Percentiles rank a stretch among this genome's conserved stretches.
These are phyloP conservation scores for Umbilicaria muhlenbergii DNA, from an alignment of 495 filamentous ascomycete species.

Conservation along the genomic window DNA sequence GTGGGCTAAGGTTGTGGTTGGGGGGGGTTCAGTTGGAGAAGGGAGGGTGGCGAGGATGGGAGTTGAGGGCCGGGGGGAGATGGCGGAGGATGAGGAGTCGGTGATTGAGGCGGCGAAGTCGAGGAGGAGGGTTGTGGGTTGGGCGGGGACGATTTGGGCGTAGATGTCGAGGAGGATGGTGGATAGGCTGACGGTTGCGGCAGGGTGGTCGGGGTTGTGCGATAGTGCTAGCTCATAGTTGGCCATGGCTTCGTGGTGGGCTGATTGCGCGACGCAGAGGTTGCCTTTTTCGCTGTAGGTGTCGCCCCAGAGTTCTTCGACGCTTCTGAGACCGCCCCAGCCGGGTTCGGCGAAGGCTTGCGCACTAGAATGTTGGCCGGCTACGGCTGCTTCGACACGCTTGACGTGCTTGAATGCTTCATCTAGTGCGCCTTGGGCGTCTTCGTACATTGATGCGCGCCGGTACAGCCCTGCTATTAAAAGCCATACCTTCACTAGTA, in stretches of 20 bases:
- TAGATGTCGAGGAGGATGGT: slow-evolving; percentile 81
- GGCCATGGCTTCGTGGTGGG: slow-evolving; percentile 49
- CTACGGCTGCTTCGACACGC: slow-evolving; percentile 26
- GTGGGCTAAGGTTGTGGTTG: background rate
- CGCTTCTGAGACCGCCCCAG: slow-evolving; percentile 60
- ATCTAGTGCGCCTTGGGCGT: slow-evolving; percentile 59
- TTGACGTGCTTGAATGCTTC: slow-evolving; percentile 63
- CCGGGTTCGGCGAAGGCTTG: slow-evolving; percentile 39
- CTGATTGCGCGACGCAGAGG: slow-evolving; percentile 42
- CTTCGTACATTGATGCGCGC: slow-evolving; percentile 58
- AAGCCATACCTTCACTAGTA: slow-evolving; percentile 74
- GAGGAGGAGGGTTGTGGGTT: slow-evolving; percentile 13
- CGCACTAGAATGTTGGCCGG: slow-evolving; percentile 31
- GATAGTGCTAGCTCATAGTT: slow-evolving; percentile 68
- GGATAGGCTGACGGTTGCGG: slow-evolving; percentile 66
- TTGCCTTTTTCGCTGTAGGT: slow-evolving; percentile 61
- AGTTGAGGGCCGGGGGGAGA: background rate
- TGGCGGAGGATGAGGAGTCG: background rate
- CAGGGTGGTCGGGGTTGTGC: slow-evolving; percentile 58
- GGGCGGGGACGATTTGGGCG: slow-evolving; percentile 37
- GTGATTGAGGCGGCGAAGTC: background rate
- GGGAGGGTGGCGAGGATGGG: slow-evolving; percentile 1
- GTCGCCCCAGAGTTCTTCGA: slow-evolving; percentile 70
- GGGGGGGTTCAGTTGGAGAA: background rate
- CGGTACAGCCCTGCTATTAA: slow-evolving; percentile 78